Evolutionary conservation across 139 green algal genomes (phyloP).

Genomic region (Zygnema cylindricum): DNA sequence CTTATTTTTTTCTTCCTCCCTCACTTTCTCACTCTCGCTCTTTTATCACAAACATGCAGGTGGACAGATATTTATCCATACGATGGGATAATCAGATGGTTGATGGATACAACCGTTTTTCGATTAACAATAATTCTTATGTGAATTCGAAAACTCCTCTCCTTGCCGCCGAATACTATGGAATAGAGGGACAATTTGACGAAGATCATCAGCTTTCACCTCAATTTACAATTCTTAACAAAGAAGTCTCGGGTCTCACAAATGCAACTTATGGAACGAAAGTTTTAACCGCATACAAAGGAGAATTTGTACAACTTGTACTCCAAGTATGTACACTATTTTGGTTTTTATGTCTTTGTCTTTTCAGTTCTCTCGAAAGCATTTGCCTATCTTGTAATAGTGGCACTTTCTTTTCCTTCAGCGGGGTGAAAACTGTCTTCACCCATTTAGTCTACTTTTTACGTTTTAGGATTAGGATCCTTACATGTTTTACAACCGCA

Average conservation of each 20-base stretch:
- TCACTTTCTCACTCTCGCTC: not conserved
- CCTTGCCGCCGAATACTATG: not conserved
- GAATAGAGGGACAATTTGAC: not conserved
- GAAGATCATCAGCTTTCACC: not conserved
- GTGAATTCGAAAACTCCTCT: not conserved
- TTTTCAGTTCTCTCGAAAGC: no score
- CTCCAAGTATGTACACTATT: slow-evolving; percentile 7
- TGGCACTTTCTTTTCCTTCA: no score
- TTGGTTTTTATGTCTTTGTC: not conserved
- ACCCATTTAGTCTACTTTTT: no score
- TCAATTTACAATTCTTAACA: no score
- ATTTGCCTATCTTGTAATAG: no score
- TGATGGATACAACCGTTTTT: not conserved
- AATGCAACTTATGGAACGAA: not conserved
- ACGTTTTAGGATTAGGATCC: no score
- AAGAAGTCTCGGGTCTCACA: not conserved
- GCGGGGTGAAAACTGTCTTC: no score
- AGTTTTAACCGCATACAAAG: not conserved
- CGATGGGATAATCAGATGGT: not conserved
- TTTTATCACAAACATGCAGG: not conserved
- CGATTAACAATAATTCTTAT: slow-evolving; percentile 9
- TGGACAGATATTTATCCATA: not conserved
- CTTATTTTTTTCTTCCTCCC: no score
- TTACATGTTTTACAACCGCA: no score
- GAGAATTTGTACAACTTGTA: slow-evolving; percentile 3